Conservation (phyloP, 305 asterid species). For the Solanum hybrid region DNA sequence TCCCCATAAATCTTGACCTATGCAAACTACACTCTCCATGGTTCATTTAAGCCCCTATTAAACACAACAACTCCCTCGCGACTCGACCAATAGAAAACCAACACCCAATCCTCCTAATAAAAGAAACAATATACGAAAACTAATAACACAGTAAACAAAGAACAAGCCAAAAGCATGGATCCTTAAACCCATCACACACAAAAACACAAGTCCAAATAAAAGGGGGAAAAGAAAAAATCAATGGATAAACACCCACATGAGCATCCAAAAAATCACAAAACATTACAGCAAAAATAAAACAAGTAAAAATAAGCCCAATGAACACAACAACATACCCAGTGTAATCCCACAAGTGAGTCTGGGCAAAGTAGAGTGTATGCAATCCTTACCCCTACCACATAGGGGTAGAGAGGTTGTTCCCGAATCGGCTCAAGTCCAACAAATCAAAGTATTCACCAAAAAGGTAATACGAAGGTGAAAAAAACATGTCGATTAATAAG, state of each 20-base stretch:
- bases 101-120: not conserved
- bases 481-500: not conserved
- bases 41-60: not conserved
- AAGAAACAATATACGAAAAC: not conserved
- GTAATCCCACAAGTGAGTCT: not conserved
- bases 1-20: not conserved
- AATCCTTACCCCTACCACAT: not conserved
- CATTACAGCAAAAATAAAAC: not conserved
- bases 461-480: not conserved
- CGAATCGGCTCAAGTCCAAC: not conserved
- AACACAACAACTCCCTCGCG: not conserved
- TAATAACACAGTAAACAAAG: not conserved
- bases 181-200: not conserved
- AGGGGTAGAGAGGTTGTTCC: not conserved
- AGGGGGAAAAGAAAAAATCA: not conserved
- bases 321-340: not conserved
- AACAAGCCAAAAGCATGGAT: not conserved
- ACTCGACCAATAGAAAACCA: not conserved
- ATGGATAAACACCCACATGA: not conserved
- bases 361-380: not conserved
- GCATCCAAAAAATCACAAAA: not conserved
- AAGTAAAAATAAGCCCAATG: not conserved
- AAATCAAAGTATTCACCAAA: not conserved
- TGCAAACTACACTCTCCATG: not conserved
- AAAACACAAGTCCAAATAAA: not conserved